Conservation (phyloP, 176 grass and related monocot species). For the Elaeis guineensis region DNA sequence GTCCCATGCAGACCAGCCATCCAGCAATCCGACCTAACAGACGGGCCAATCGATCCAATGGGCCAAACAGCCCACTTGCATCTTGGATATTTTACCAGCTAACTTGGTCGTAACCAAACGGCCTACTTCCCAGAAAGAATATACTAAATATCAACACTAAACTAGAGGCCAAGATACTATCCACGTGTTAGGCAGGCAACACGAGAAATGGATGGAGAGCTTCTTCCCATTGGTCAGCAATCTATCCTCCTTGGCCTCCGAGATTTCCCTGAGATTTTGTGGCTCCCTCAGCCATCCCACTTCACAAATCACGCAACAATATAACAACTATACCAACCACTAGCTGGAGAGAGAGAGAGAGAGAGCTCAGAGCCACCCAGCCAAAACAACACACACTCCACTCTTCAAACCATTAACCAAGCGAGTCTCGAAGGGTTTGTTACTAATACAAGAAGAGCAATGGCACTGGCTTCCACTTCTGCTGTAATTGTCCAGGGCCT, state of each 20-base stretch:
- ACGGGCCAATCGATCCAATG: too few species aligned
- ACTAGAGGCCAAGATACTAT: conserved; percentile 13
- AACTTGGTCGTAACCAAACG: too few species aligned
- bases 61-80: too few species aligned
- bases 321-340: conserved; percentile 12
- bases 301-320: conserved; percentile 26
- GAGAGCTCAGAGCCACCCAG: too few species aligned
- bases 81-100: too few species aligned
- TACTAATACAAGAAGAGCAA: not conserved
- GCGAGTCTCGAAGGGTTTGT: too few species aligned
- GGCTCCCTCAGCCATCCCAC: conserved; percentile 12
- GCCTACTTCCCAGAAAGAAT: too few species aligned
- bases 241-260: conserved; percentile 50
- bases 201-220: conserved; percentile 43
- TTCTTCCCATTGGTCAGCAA: conserved; percentile 67
- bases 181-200: conserved; percentile 45
- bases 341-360: too few species aligned
- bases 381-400: too few species aligned
- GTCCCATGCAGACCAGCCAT: too few species aligned
- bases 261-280: conserved; percentile 55
- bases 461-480: conserved; percentile 83
- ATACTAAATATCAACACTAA: not conserved
- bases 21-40: too few species aligned
- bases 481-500: conserved; percentile 59
- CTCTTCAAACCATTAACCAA: too few species aligned